These are phyloP conservation scores for Tothia fuscella DNA, from an alignment of 2,329 filamentous ascomycete species.

Conservation along the genomic window DNA sequence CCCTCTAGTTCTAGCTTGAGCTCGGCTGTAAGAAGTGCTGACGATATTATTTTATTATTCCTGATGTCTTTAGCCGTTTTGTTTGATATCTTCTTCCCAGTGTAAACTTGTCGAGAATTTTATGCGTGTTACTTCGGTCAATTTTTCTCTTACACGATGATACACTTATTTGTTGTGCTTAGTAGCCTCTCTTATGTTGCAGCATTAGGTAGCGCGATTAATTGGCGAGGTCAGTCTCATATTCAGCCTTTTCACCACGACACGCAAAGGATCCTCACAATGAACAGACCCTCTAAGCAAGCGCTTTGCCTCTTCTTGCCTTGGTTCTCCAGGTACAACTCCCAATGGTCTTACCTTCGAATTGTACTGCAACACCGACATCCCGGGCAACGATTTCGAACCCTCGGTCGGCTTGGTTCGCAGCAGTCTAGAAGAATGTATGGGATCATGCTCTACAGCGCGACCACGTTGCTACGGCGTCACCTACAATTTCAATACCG, in stretches of 20 bases:
- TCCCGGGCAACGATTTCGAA: slow-evolving; percentile 1
- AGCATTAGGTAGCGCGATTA: too few species aligned
- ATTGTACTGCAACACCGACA: not conserved
- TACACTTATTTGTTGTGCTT: too few species aligned
- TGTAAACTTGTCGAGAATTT: too few species aligned
- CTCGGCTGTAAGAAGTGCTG: too few species aligned
- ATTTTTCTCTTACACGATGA: too few species aligned
- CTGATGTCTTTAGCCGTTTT: too few species aligned
- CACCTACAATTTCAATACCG: slow-evolving; percentile 1
- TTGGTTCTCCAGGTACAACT: not conserved
- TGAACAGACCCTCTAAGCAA: not conserved
- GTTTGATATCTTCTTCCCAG: too few species aligned
- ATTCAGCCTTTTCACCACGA: too few species aligned
- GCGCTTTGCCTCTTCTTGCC: not conserved
- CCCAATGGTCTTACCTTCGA: slow-evolving; percentile 1
- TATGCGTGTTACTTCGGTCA: too few species aligned
- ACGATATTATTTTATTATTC: too few species aligned
- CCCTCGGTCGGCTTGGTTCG: not conserved
- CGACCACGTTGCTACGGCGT: not conserved
- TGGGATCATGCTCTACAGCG: not conserved
- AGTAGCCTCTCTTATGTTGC: too few species aligned
- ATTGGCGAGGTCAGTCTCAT: too few species aligned
- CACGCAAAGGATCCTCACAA: not conserved
- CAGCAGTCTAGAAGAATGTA: not conserved
- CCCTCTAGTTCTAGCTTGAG: not conserved